phyloP scores from a whole-genome alignment of 2,329 filamentous ascomycete genomes.

The Colletotrichum agaves region DNA sequence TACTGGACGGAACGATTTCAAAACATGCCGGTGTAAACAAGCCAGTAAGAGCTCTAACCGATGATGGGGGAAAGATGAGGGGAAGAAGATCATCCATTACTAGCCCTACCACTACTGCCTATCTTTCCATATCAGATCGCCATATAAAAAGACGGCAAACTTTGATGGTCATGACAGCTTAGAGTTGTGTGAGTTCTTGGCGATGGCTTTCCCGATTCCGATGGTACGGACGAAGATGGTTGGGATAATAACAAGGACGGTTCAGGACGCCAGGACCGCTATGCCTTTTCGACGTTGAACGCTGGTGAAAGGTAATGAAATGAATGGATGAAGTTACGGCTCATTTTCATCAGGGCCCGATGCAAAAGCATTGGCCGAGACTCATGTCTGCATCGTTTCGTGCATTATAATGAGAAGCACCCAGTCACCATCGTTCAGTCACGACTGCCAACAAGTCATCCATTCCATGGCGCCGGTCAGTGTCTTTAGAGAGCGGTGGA shows the following conservation, averaged over 20 bases:
- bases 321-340: neutral
- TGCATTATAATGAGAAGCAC: neutral
- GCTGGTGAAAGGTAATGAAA: neutral
- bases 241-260: neutral
- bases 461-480: slow-evolving; percentile 5
- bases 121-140: neutral
- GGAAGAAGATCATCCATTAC: neutral
- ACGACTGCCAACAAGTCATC: neutral
- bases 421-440: neutral
- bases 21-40: neutral
- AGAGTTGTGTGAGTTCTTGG: neutral
- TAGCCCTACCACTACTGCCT: neutral
- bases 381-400: slow-evolving; percentile 8
- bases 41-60: neutral
- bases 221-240: neutral
- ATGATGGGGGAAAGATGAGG: slow-evolving; percentile 3
- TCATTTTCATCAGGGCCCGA: neutral
- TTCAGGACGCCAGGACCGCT: neutral
- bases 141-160: neutral
- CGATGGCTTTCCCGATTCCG: neutral
- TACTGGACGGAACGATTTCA: neutral
- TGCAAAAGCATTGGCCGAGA: neutral
- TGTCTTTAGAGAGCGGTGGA: slow-evolving; percentile 16
- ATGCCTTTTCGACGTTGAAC: neutral
- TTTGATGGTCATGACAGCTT: neutral